These are phyloP conservation scores for Beauveria sp. DNA, from an alignment of 2,329 filamentous ascomycete species.

Conservation along the genomic window DNA sequence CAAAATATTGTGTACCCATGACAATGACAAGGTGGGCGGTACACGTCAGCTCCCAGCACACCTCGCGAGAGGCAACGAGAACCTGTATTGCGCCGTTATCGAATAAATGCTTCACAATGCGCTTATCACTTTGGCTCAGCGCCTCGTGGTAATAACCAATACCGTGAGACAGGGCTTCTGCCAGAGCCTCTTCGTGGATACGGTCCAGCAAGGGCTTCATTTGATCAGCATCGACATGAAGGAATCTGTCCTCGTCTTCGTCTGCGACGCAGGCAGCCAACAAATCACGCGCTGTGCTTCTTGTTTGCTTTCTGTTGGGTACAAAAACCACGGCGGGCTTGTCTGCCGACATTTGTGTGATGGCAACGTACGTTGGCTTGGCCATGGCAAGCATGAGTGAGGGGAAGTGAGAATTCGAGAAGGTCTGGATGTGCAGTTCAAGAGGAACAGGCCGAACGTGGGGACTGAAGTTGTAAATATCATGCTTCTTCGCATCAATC, in stretches of 20 bases:
- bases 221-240: conserved; percentile 76
- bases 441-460: conserved; percentile 81
- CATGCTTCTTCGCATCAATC: conserved; percentile 96
- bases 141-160: conserved; percentile 98
- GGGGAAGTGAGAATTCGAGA: conserved; percentile 91
- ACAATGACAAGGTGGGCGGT: conserved; percentile 87
- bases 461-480: conserved; percentile 97
- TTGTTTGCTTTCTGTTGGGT: conserved; percentile 85
- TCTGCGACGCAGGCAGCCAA: conserved; percentile 81
- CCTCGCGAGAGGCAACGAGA: conserved; percentile 68
- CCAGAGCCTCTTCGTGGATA: conserved; percentile 78
- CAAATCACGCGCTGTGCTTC: conserved; percentile 78
- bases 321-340: conserved; percentile 91
- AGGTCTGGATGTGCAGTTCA: conserved; percentile 91
- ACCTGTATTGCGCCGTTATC: conserved; percentile 84
- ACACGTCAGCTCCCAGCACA: conserved; percentile 90
- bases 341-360: conserved; percentile 78
- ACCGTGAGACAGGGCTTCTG: conserved; percentile 84
- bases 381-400: conserved; percentile 99
- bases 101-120: conserved; percentile 89
- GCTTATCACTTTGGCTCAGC: conserved; percentile 78
- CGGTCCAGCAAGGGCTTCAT: conserved; percentile 74
- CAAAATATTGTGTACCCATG: conserved; percentile 97
- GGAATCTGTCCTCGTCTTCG: conserved; percentile 87
- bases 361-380: conserved; percentile 82